phyloP scores from a whole-genome alignment of 106 monocot species.

The Phalaenopsis equestris region DNA sequence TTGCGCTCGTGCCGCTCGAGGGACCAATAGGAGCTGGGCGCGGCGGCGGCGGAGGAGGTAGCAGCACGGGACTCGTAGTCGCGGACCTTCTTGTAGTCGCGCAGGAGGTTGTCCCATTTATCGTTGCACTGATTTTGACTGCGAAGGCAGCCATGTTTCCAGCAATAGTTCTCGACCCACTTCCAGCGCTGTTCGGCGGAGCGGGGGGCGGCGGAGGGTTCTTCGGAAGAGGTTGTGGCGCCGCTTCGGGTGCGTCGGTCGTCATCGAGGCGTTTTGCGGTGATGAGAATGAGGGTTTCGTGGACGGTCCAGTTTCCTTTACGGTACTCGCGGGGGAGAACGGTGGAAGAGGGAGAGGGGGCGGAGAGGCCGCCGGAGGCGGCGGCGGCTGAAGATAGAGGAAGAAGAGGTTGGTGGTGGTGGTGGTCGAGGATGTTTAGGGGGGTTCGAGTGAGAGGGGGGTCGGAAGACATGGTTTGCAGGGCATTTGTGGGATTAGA shows the following conservation, averaged over 20 bases:
- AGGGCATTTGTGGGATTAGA: neutral
- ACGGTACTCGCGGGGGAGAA: conserved; percentile 61
- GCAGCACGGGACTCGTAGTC: conserved; percentile 28
- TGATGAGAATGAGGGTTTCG: conserved; percentile 83
- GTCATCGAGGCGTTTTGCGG: conserved; percentile 87
- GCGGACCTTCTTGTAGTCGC: conserved; percentile 65
- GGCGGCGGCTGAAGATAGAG: neutral
- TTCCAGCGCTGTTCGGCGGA: conserved; percentile 74
- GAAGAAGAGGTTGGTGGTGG: conserved; percentile 12
- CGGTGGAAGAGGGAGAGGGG: conserved; percentile 8
- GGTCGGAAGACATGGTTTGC: conserved; percentile 17
- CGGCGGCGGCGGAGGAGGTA: neutral
- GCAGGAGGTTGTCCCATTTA: conserved; percentile 67
- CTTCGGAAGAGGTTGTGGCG: neutral
- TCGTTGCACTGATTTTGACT: conserved; percentile 83
- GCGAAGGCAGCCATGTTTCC: conserved; percentile 42
- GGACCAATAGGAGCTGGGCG: conserved; percentile 34
- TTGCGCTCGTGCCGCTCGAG: conserved; percentile 37
- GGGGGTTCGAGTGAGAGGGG: conserved; percentile 10
- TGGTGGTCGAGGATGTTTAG: neutral
- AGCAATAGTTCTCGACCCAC: conserved; percentile 81
- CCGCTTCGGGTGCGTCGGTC: conserved; percentile 33
- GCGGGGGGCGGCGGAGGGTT: neutral
- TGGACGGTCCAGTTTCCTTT: conserved; percentile 96
- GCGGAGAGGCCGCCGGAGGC: conserved; percentile 2